Conservation (phyloP, 495 filamentous ascomycete genomes). For the Thozetella sp. region DNA sequence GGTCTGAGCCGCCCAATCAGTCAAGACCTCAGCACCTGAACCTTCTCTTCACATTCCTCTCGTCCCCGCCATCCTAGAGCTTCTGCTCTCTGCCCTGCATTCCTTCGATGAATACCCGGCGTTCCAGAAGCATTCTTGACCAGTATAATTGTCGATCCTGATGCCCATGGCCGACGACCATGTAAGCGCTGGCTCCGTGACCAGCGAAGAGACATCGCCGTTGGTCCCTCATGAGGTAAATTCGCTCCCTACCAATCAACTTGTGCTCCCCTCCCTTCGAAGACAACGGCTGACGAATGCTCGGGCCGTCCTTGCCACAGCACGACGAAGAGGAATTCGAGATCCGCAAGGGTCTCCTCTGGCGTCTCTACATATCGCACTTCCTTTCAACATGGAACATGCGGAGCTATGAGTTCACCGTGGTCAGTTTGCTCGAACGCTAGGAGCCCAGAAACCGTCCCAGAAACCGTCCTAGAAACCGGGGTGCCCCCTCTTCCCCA, state of each 20-base stretch:
- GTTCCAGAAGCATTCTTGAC: not conserved
- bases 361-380: constrained; percentile 39
- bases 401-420: constrained; percentile 63
- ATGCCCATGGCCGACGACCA: not conserved
- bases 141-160: not conserved
- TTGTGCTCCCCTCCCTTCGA: not conserved
- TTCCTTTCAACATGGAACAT: constrained; percentile 67
- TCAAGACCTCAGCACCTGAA: too few relatives aligned
- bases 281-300: too few relatives aligned
- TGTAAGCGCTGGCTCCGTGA: not conserved
- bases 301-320: too few relatives aligned
- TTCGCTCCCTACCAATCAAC: too few relatives aligned
- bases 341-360: constrained; percentile 9
- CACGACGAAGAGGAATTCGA: not conserved
- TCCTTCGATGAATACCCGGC: not conserved
- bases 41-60: not conserved
- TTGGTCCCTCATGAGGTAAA: too few relatives aligned
- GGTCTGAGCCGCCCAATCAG: too few relatives aligned
- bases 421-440: constrained; percentile 24
- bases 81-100: too few relatives aligned
- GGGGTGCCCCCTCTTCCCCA: too few relatives aligned
- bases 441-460: too few relatives aligned
- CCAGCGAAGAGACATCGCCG: not conserved
- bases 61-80: not conserved
- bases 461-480: too few relatives aligned